Percentiles rank a stretch among this genome's conserved stretches.
These are phyloP conservation scores for Hymenoscyphus fructigenus DNA, from an alignment of 2,329 filamentous ascomycete species.

Conservation along the genomic window DNA sequence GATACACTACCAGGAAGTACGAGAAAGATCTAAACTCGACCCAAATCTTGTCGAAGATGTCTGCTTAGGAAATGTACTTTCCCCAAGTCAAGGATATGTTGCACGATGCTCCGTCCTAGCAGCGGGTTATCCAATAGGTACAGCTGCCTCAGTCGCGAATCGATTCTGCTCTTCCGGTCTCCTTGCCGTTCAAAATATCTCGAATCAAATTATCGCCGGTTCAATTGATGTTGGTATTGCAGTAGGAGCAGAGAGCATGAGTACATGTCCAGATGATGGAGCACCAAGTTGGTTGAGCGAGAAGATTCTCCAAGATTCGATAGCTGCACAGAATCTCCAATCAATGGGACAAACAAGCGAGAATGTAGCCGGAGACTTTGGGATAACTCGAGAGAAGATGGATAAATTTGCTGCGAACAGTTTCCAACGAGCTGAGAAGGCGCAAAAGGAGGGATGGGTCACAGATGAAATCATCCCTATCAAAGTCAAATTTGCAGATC, in stretches of 20 bases:
- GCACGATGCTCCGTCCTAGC: constrained; percentile 83
- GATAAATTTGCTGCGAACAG: constrained; percentile 85
- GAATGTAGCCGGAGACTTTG: constrained; percentile 90
- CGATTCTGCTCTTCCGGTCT: constrained; percentile 97
- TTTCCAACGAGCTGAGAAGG: constrained; percentile 81
- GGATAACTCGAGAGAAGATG: constrained; percentile 75
- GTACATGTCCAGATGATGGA: constrained; percentile 65
- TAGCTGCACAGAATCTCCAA: constrained; percentile 63
- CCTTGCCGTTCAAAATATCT: constrained; percentile 93
- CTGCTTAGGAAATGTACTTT: constrained; percentile 14
- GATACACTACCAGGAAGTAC: constrained; percentile 9
- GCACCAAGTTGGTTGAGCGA: constrained; percentile 77
- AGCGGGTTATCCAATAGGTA: constrained; percentile 90
- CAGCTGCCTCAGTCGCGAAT: constrained; percentile 79
- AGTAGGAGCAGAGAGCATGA: constrained; percentile 88
- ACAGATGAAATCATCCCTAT: constrained; percentile 94
- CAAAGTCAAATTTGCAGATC: constrained; percentile 75
- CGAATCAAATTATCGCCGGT: constrained; percentile 77
- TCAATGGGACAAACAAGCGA: constrained; percentile 98
- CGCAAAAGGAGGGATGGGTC: constrained; percentile 88
- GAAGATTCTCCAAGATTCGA: constrained; percentile 74
- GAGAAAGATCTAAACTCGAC: constrained; percentile 49
- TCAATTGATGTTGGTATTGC: constrained; percentile 86
- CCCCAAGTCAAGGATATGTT: constrained; percentile 84
- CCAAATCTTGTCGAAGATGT: constrained; percentile 16